phyloP scores from a whole-genome alignment of 139 green algal species.

The Chlamydomonas sp. region DNA sequence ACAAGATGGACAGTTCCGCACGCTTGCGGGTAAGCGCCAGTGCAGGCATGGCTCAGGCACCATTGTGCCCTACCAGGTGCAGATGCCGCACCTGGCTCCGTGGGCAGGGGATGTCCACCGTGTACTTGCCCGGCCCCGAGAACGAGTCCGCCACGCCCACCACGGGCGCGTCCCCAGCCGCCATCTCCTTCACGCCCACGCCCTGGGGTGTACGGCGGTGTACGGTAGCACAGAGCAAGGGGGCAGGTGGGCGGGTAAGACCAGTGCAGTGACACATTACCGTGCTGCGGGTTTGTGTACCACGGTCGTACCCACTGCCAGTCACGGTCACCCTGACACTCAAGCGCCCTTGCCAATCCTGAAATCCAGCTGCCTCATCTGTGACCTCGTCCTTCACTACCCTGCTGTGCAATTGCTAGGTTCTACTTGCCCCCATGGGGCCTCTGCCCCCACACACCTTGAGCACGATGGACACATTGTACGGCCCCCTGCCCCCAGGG shows the following conservation, averaged over 20 bases:
- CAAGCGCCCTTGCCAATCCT: too few relatives aligned
- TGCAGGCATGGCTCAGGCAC: too few relatives aligned
- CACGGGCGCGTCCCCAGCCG: slow-evolving; percentile 73
- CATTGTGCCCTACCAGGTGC: too few relatives aligned
- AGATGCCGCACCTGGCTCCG: slow-evolving; percentile 34
- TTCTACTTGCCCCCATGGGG: too few relatives aligned
- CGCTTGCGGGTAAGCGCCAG: too few relatives aligned
- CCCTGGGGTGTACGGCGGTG: slow-evolving; percentile 51
- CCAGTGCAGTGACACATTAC: not conserved
- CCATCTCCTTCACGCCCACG: slow-evolving; percentile 78
- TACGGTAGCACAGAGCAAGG: not conserved
- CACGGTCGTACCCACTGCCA: too few relatives aligned
- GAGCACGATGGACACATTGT: slow-evolving; percentile 79
- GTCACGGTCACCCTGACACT: too few relatives aligned
- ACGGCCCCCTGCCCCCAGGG: slow-evolving; percentile 60
- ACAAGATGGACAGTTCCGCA: too few relatives aligned
- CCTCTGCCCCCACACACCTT: slow-evolving; percentile 52
- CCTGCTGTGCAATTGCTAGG: too few relatives aligned
- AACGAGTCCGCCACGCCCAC: slow-evolving; percentile 83
- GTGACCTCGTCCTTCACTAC: too few relatives aligned
- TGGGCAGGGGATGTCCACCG: slow-evolving; percentile 81
- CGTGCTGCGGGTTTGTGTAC: not conserved
- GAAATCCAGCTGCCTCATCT: too few relatives aligned
- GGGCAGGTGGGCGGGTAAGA: not conserved
- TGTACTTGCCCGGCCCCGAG: slow-evolving; percentile 76